Evolutionary conservation across 306 rosid species (phyloP).

Genomic region (Inga leiocalycina): DNA sequence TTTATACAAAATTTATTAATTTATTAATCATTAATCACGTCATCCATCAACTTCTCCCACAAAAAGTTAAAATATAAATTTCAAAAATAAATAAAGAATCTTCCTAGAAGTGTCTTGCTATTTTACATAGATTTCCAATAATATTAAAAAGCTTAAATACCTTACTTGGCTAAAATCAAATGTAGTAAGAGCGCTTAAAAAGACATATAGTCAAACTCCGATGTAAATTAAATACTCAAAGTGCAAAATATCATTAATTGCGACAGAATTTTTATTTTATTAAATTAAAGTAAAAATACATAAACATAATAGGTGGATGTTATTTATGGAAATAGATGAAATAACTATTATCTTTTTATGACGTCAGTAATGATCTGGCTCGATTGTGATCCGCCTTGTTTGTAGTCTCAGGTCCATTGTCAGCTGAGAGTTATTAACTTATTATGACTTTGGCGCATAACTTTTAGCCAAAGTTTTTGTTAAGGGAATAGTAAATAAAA

Average conservation of each 20-base stretch:
- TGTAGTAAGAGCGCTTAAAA: neutral
- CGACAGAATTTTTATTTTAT: too few relatives aligned
- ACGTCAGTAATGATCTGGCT: neutral
- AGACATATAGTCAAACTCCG: neutral
- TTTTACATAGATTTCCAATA: too few relatives aligned
- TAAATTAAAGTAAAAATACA: too few relatives aligned
- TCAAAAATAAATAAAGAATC: too few relatives aligned
- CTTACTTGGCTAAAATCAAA: neutral
- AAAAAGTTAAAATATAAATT: too few relatives aligned
- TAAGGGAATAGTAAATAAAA: neutral
- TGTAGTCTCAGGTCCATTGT: neutral
- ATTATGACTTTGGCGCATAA: neutral
- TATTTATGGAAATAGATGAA: neutral
- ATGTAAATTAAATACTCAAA: too few relatives aligned
- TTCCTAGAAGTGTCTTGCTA: too few relatives aligned
- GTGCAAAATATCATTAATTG: too few relatives aligned
- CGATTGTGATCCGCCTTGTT: neutral
- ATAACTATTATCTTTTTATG: neutral
- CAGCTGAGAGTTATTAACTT: neutral
- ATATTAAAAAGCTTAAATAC: too few relatives aligned
- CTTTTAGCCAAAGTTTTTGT: too few relatives aligned
- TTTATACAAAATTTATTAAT: too few relatives aligned
- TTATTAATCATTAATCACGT: neutral
- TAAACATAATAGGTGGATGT: too few relatives aligned
- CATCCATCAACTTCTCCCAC: neutral